A percentile compares a stretch with the other conserved stretches of the same genome.
Conservation (phyloP, 305 asterid species). For the Fraxinus floribunda region DNA sequence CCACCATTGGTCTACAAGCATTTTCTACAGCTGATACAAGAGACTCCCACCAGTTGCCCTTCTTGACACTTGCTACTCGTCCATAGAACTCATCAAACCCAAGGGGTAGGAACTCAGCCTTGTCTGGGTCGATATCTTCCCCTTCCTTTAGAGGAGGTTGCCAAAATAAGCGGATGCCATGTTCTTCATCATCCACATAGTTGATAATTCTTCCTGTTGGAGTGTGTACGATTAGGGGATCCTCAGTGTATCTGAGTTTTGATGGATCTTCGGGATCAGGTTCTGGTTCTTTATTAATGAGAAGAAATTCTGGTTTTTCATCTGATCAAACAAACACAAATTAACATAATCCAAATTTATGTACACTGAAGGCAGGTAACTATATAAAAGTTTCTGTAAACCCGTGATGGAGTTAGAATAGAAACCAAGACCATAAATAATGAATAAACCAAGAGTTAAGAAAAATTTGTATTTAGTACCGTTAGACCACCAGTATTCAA, state of each 20-base stretch:
- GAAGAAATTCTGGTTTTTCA: slow-evolving; percentile 67
- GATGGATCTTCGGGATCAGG: slow-evolving; percentile 92
- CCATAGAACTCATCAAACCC: slow-evolving; percentile 91
- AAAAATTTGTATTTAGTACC: slow-evolving; percentile 31
- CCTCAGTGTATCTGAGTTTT: slow-evolving; percentile 57
- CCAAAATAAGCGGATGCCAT: slow-evolving; percentile 84
- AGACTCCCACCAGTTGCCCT: slow-evolving; percentile 40
- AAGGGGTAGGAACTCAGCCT: slow-evolving; percentile 67
- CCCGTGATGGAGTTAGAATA: not conserved
- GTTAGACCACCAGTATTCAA: slow-evolving; percentile 82
- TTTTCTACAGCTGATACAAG: slow-evolving; percentile 27
- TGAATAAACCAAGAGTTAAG: not conserved
- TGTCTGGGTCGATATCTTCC: slow-evolving; percentile 52
- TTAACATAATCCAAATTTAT: too few relatives aligned
- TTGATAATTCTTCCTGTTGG: slow-evolving; percentile 90
- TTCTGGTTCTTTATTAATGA: slow-evolving; percentile 77
- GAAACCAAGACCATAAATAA: not conserved
- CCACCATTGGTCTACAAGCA: slow-evolving; percentile 35
- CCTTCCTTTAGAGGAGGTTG: slow-evolving; percentile 64
- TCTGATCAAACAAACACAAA: slow-evolving; percentile 43
- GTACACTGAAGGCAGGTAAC: too few relatives aligned
- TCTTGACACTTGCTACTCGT: slow-evolving; percentile 25
- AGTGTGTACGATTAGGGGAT: slow-evolving; percentile 81
- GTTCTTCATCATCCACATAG: slow-evolving; percentile 82
- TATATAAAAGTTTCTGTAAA: not conserved